phyloP scores from a whole-genome alignment of 495 filamentous ascomycete species.

The Tuber brumale region DNA sequence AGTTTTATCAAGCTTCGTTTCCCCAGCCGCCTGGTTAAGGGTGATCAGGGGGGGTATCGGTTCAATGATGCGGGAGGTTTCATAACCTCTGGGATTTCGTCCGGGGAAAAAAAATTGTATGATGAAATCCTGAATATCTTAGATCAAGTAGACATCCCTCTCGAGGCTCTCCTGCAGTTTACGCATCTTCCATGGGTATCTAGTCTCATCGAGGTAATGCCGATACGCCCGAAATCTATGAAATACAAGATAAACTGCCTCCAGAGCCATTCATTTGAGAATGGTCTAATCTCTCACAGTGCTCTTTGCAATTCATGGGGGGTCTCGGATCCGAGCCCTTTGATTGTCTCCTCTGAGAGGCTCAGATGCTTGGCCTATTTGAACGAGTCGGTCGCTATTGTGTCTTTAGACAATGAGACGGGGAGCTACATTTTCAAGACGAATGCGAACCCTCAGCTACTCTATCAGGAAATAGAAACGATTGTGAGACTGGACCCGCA shows the following conservation, averaged over 20 bases:
- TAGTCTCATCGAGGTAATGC: background rate
- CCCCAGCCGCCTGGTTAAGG: background rate
- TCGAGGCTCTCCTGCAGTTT: background rate
- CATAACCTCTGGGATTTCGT: constrained; percentile 4
- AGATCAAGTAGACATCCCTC: constrained; percentile 7
- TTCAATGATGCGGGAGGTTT: constrained; percentile 9
- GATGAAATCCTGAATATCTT: constrained; percentile 14
- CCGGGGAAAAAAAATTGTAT: constrained; percentile 7
- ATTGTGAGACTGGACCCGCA: constrained; percentile 16
- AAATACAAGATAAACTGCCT: background rate
- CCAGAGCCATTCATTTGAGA: constrained; percentile 4
- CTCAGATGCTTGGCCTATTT: constrained; percentile 15
- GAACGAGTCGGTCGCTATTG: constrained; percentile 27
- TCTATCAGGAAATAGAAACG: constrained; percentile 25
- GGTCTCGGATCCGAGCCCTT: constrained; percentile 7
- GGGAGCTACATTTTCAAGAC: constrained; percentile 26
- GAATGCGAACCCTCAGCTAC: constrained; percentile 1
- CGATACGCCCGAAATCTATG: background rate
- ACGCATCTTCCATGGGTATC: background rate
- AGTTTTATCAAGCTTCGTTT: constrained; percentile 23
- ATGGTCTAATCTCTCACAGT: constrained; percentile 7
- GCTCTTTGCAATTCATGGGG: constrained; percentile 22
- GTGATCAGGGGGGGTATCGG: background rate
- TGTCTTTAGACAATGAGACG: constrained; percentile 1
- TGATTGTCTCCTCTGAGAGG: constrained; percentile 1